Conservation (phyloP, 2,329 filamentous ascomycete genomes). For the Domatiomyces catenatus region DNA sequence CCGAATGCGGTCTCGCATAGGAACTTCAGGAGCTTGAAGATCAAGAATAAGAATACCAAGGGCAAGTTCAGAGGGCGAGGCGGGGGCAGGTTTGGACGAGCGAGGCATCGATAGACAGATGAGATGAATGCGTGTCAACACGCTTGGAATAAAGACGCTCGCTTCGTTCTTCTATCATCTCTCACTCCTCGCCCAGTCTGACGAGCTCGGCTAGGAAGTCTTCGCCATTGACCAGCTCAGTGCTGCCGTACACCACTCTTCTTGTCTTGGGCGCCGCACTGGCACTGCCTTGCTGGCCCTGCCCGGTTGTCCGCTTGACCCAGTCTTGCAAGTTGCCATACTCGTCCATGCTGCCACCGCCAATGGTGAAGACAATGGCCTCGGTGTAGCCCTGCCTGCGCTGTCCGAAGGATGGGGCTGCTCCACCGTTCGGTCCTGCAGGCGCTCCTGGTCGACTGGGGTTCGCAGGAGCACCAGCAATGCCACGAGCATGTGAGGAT, state of each 20-base stretch:
- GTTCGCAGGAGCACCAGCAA: conserved; percentile 61
- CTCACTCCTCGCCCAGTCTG: conserved; percentile 40
- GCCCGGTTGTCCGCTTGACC: conserved; percentile 57
- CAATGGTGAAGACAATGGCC: conserved; percentile 85
- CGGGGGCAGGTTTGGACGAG: conserved; percentile 24
- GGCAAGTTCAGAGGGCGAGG: conserved; percentile 22
- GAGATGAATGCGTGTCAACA: background rate
- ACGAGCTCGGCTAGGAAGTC: conserved; percentile 44
- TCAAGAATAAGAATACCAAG: conserved; percentile 24
- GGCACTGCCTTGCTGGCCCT: conserved; percentile 34
- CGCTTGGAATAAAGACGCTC: too few relatives aligned
- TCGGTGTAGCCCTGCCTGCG: conserved; percentile 77
- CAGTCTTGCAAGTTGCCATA: conserved; percentile 96
- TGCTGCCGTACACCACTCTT: conserved; percentile 87
- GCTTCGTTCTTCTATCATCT: too few relatives aligned
- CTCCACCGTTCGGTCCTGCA: conserved; percentile 23
- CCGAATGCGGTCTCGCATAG: conserved; percentile 28
- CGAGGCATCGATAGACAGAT: conserved; percentile 2
- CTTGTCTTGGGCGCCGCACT: conserved; percentile 44
- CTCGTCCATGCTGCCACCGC: conserved; percentile 96
- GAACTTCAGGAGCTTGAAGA: conserved; percentile 34
- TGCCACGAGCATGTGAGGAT: conserved; percentile 81
- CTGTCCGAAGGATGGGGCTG: conserved; percentile 74
- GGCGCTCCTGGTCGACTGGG: conserved; percentile 15
- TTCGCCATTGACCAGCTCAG: conserved; percentile 51